A percentile compares a stretch with the other conserved stretches of the same genome.
These are phyloP conservation scores for Nidularia pulvinata DNA, from an alignment of 768 basidiomycete species.

Conservation along the genomic window DNA sequence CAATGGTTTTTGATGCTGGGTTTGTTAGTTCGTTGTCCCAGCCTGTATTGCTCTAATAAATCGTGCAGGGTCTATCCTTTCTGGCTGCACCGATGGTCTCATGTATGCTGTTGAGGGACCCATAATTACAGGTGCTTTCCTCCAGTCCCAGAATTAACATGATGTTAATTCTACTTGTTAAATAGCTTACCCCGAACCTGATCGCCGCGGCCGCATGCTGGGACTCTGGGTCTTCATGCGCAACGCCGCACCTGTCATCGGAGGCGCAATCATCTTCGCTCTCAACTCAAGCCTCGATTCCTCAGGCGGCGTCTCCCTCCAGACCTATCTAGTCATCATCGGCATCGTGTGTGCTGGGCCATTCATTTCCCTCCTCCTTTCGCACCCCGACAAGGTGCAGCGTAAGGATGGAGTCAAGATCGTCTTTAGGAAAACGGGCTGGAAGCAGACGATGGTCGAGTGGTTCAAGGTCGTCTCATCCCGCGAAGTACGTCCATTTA, in stretches of 20 bases:
- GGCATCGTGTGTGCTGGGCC: slow-evolving; percentile 32
- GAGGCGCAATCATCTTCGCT: slow-evolving; percentile 30
- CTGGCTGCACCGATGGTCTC: slow-evolving; percentile 24
- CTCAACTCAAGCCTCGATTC: slow-evolving; percentile 23
- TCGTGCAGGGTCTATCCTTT: slow-evolving; percentile 17
- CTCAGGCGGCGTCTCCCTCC: slow-evolving; percentile 24
- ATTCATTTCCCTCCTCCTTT: slow-evolving; percentile 23
- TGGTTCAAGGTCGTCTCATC: slow-evolving; percentile 24
- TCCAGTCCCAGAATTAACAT: not conserved
- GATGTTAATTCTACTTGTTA: not conserved
- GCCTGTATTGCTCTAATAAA: not conserved
- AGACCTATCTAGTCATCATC: slow-evolving; percentile 28
- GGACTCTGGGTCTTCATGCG: slow-evolving; percentile 31
- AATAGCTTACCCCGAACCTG: slow-evolving; percentile 28
- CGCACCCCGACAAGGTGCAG: slow-evolving; percentile 23
- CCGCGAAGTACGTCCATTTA: slow-evolving; percentile 11
- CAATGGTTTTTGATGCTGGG: slow-evolving; percentile 32
- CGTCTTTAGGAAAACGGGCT: slow-evolving; percentile 20
- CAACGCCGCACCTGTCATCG: slow-evolving; percentile 26
- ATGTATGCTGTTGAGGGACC: slow-evolving; percentile 30
- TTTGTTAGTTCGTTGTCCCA: not conserved
- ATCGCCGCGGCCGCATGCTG: slow-evolving; percentile 28
- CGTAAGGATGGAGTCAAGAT: slow-evolving; percentile 26
- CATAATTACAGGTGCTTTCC: slow-evolving; percentile 22
- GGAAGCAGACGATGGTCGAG: slow-evolving; percentile 20